A percentile compares a stretch with the other conserved stretches of the same genome.
Conservation (phyloP, 805 yeast species). For the Torulaspora gathmanii region DNA sequence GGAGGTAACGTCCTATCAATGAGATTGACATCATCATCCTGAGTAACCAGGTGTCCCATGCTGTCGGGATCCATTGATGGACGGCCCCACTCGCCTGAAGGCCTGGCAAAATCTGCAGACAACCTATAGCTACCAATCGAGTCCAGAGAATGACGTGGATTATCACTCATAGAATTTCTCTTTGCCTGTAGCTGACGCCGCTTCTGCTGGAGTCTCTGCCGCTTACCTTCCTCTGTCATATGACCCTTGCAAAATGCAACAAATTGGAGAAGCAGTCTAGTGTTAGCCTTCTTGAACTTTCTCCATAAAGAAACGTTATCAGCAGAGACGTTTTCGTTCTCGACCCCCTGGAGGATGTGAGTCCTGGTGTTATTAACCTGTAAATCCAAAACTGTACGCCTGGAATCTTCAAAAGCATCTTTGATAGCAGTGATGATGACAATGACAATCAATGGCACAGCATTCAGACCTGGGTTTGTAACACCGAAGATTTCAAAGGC, state of each 20-base stretch:
- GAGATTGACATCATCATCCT: constrained; percentile 50
- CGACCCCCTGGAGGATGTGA: constrained; percentile 53
- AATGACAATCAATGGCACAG: constrained; percentile 76
- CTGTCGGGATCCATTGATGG: constrained; percentile 36
- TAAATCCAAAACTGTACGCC: constrained; percentile 65
- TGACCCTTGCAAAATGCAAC: constrained; percentile 27
- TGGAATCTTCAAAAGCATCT: constrained; percentile 77
- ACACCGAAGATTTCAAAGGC: constrained; percentile 75
- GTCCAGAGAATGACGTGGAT: constrained; percentile 40
- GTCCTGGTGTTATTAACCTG: constrained; percentile 73
- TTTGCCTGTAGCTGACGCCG: constrained; percentile 30
- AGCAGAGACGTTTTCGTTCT: constrained; percentile 57
- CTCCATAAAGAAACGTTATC: constrained; percentile 68
- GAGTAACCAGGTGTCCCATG: constrained; percentile 59
- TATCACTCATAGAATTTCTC: constrained; percentile 24
- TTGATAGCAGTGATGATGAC: constrained; percentile 69
- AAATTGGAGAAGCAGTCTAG: constrained; percentile 30
- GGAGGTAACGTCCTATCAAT: constrained; percentile 52
- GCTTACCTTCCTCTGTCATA: constrained; percentile 37
- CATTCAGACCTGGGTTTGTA: constrained; percentile 66
- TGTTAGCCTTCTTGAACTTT: constrained; percentile 53
- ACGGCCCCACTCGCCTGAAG: constrained; percentile 36
- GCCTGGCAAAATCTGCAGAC: constrained; percentile 28
- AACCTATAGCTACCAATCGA: constrained; percentile 31
- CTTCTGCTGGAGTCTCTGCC: constrained; percentile 35